phyloP scores from a whole-genome alignment of 257 asterid genomes.

The Solanum bukasovii region DNA sequence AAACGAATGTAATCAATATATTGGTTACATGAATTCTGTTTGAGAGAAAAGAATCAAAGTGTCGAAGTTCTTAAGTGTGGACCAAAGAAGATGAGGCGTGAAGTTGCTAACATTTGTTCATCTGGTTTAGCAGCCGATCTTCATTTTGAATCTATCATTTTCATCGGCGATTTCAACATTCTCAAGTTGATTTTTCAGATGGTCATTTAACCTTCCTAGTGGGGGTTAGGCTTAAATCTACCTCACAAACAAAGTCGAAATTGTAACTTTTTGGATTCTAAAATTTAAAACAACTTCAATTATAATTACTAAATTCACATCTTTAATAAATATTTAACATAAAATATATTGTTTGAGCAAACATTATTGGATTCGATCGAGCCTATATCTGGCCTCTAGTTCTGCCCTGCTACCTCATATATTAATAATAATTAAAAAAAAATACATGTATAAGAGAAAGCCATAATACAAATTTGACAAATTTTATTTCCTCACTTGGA shows the following conservation, averaged over 20 bases:
- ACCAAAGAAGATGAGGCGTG: constrained; percentile 65
- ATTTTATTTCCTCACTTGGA: neutral
- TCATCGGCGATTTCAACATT: constrained; percentile 40
- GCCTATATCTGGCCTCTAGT: no score
- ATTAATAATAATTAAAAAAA: no score
- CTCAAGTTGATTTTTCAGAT: neutral
- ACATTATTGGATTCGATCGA: no score
- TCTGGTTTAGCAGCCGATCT: constrained; percentile 57
- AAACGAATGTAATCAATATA: neutral
- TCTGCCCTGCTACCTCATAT: no score
- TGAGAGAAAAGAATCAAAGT: constrained; percentile 47
- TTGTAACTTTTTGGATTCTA: no score
- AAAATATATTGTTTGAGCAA: no score
- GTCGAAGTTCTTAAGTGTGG: constrained; percentile 78
- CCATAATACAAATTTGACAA: neutral
- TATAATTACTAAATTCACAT: no score
- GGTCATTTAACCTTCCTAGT: no score
- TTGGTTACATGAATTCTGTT: constrained; percentile 2
- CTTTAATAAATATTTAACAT: no score
- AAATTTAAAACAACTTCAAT: no score
- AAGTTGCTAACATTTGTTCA: constrained; percentile 62
- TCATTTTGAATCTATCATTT: constrained; percentile 70
- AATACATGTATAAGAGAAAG: neutral
- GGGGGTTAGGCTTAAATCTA: no score
- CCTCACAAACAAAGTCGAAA: no score